These are phyloP conservation scores for Penicillium bovifimosum DNA, from an alignment of 495 filamentous ascomycete species.

Conservation along the genomic window DNA sequence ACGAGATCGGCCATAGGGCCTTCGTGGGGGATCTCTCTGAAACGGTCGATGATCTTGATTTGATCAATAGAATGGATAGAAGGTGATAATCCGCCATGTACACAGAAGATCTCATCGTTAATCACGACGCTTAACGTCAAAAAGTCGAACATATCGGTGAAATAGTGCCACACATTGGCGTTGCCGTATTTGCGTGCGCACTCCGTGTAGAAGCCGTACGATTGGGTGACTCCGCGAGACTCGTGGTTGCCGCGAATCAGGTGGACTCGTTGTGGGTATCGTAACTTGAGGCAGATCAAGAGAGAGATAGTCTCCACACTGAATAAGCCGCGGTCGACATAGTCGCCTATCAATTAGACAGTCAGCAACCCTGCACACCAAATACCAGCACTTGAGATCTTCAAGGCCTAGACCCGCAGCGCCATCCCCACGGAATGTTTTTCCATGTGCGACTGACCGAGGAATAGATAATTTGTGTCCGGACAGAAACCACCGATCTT, in stretches of 20 bases:
- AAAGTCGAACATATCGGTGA: conserved; percentile 99
- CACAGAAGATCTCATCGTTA: conserved; percentile 97
- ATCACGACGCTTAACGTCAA: conserved; percentile 94
- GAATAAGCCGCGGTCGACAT: conserved; percentile 95
- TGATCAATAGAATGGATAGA: conserved; percentile 98
- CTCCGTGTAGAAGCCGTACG: conserved; percentile 98
- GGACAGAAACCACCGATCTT: conserved; percentile 95
- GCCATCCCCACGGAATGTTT: not conserved
- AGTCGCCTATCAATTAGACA: conserved; percentile 60
- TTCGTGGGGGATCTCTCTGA: conserved; percentile 96
- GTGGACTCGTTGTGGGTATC: conserved; percentile 88
- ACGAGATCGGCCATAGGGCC: conserved; percentile 99
- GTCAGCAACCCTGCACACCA: conserved; percentile 1
- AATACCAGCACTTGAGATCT: not conserved
- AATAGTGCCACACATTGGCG: conserved; percentile 98
- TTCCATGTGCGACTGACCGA: conserved; percentile 53
- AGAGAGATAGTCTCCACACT: conserved; percentile 96
- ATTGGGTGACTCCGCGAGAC: conserved; percentile 93
- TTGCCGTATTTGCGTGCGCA: conserved; percentile 97
- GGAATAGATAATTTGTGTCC: conserved; percentile 95
- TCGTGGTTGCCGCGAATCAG: conserved; percentile 97
- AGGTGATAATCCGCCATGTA: conserved; percentile 91
- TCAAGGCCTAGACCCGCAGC: not conserved
- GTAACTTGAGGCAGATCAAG: conserved; percentile 87
- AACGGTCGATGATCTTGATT: conserved; percentile 98